phyloP scores from a whole-genome alignment of 352 stramenopile species.

The Pythium myriotylum region DNA sequence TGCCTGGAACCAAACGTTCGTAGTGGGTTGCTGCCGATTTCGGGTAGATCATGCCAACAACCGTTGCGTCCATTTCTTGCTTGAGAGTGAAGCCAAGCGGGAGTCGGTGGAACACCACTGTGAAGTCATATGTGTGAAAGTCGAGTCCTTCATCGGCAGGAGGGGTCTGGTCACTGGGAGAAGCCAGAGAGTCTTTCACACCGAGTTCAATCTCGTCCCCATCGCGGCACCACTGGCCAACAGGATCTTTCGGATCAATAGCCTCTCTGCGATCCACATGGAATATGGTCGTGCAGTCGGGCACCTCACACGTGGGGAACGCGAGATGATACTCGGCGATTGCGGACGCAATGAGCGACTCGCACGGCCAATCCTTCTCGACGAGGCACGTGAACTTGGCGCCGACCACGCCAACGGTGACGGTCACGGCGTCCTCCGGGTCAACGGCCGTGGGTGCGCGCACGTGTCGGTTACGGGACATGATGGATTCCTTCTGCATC shows the following conservation, averaged over 20 bases:
- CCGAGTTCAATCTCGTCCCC: slow-evolving; percentile 71
- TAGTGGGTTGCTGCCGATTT: slow-evolving; percentile 80
- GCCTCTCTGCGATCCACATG: slow-evolving; percentile 61
- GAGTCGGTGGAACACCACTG: slow-evolving; percentile 82
- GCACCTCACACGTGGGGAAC: slow-evolving; percentile 68
- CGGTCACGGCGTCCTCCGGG: slow-evolving; percentile 39
- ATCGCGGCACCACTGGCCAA: slow-evolving; percentile 51
- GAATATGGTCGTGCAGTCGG: slow-evolving; percentile 76
- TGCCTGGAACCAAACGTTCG: slow-evolving; percentile 61
- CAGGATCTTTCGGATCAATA: slow-evolving; percentile 48
- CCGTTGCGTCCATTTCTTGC: slow-evolving; percentile 68
- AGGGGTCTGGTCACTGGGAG: not conserved
- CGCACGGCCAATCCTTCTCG: slow-evolving; percentile 63
- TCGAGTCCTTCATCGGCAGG: slow-evolving; percentile 17
- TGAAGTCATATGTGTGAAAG: slow-evolving; percentile 60
- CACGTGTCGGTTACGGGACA: slow-evolving; percentile 33
- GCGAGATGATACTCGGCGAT: slow-evolving; percentile 63
- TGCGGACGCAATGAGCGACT: slow-evolving; percentile 61
- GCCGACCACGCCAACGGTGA: slow-evolving; percentile 52
- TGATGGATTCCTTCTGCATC: slow-evolving; percentile 27
- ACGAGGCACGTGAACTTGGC: slow-evolving; percentile 59
- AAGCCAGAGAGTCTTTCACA: slow-evolving; percentile 25
- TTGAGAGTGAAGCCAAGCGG: slow-evolving; percentile 88
- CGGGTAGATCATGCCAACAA: slow-evolving; percentile 86
- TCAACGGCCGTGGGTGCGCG: slow-evolving; percentile 16